Conservation (phyloP, 208 protist species). For the Strigomonas culicis region DNA sequence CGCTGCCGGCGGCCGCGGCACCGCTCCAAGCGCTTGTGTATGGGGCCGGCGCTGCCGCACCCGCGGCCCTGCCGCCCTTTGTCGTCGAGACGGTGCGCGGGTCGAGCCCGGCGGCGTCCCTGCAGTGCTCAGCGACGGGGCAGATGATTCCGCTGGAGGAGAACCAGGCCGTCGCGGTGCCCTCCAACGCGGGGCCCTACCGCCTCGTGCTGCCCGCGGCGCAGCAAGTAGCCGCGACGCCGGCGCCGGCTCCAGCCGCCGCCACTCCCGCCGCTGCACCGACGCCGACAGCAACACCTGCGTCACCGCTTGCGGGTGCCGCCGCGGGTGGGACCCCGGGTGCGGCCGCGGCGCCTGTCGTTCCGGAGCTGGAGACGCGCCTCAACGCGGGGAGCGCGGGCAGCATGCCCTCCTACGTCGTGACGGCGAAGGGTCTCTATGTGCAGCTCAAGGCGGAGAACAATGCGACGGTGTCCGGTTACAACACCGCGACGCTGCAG, state of each 20-base stretch:
- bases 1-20: neutral
- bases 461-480: constrained; percentile 38
- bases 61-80: constrained; percentile 21
- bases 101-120: constrained; percentile 21
- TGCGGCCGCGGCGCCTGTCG: neutral
- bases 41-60: neutral
- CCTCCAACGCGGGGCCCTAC: constrained; percentile 44
- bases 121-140: constrained; percentile 53
- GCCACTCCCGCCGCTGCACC: neutral
- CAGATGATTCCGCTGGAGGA: constrained; percentile 37
- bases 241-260: neutral
- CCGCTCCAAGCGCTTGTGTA: neutral
- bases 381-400: constrained; percentile 15
- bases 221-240: neutral
- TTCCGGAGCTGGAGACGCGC: constrained; percentile 61
- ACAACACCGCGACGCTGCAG: constrained; percentile 32
- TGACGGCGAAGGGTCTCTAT: constrained; percentile 30
- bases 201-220: constrained; percentile 47
- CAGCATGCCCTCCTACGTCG: constrained; percentile 39
- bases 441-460: constrained; percentile 58
- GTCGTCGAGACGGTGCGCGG: constrained; percentile 43
- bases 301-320: neutral
- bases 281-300: neutral
- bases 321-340: neutral
- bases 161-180: constrained; percentile 34